Evolutionary conservation across 2,329 filamentous ascomycete genomes (phyloP).

Genomic region (Cercospora citrullina): DNA sequence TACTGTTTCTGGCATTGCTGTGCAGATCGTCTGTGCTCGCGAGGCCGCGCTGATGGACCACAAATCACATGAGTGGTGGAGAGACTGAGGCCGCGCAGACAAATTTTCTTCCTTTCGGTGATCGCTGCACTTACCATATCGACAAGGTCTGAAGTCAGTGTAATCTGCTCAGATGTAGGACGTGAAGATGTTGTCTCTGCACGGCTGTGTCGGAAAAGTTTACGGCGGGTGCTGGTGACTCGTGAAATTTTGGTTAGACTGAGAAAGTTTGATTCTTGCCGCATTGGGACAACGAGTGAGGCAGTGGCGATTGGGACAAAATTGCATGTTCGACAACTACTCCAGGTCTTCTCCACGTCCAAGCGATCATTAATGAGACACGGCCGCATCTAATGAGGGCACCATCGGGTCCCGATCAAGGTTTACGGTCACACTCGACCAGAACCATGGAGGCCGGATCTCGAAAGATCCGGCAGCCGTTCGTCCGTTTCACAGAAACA

Average conservation of each 20-base stretch:
- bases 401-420: not conserved
- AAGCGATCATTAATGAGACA: not conserved
- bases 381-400: not conserved
- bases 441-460: not conserved
- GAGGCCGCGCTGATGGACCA: not conserved
- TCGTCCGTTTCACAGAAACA: not conserved
- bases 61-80: not conserved
- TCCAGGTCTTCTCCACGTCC: not conserved
- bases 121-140: not conserved
- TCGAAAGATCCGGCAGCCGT: slow-evolving; percentile 11
- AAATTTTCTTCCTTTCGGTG: not conserved
- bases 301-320: not conserved
- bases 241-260: not conserved
- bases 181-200: not conserved
- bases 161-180: not conserved
- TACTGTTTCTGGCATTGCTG: not conserved
- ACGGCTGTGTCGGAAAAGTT: not conserved
- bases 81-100: not conserved
- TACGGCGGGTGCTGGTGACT: not conserved
- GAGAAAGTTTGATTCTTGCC: slow-evolving; percentile 6
- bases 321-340: not conserved
- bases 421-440: not conserved
- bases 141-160: not conserved
- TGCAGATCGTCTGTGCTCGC: not conserved
- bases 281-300: not conserved